Conservation (phyloP, 2,329 filamentous ascomycete species). For the Talaromyces amestolkiae region DNA sequence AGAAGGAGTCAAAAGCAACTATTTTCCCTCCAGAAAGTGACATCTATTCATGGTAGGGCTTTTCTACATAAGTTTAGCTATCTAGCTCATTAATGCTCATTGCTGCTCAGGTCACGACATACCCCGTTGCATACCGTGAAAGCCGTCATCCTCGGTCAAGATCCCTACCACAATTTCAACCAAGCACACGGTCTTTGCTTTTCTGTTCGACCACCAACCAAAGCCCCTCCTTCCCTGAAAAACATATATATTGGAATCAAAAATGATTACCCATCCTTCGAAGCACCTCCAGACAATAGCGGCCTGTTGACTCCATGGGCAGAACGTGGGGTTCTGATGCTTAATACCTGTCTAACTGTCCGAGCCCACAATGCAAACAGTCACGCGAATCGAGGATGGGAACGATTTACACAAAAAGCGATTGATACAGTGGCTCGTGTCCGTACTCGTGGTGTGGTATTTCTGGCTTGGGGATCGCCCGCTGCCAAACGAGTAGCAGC, state of each 20-base stretch:
- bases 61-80: neutral
- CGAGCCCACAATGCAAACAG: slow-evolving; percentile 83
- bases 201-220: slow-evolving; percentile 84
- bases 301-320: slow-evolving; percentile 92
- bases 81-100: slow-evolving; percentile 21
- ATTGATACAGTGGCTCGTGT: slow-evolving; percentile 82
- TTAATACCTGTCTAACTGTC: slow-evolving; percentile 94
- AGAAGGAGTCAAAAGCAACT: slow-evolving; percentile 69
- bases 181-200: slow-evolving; percentile 97
- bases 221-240: slow-evolving; percentile 80
- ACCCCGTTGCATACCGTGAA: slow-evolving; percentile 87
- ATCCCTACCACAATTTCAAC: slow-evolving; percentile 93
- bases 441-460: slow-evolving; percentile 79
- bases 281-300: slow-evolving; percentile 69
- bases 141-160: slow-evolving; percentile 90
- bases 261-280: slow-evolving; percentile 82
- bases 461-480: slow-evolving; percentile 87
- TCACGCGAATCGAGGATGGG: slow-evolving; percentile 86
- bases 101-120: slow-evolving; percentile 74
- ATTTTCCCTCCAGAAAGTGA: slow-evolving; percentile 86
- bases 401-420: slow-evolving; percentile 84
- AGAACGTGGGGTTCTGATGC: slow-evolving; percentile 82
- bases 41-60: slow-evolving; percentile 83
- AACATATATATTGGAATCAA: slow-evolving; percentile 91
- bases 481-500: slow-evolving; percentile 75